These are phyloP conservation scores for Wickerhamomyces alni DNA, from an alignment of 805 yeast genomes.

Conservation along the genomic window DNA sequence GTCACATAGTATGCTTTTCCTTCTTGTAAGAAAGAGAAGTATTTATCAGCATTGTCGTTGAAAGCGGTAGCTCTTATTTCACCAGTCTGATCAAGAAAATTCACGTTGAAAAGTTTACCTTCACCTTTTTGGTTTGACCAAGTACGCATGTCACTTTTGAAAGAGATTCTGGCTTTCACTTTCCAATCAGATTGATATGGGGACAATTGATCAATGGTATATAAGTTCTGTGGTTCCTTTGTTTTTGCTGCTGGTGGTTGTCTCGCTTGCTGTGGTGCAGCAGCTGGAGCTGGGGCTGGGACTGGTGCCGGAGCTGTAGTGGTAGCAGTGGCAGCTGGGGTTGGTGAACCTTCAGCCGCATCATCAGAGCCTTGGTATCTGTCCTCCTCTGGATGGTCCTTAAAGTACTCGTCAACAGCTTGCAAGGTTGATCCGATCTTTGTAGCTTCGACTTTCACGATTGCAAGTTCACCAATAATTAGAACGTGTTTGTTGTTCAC, in stretches of 20 bases:
- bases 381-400: slow-evolving; percentile 52
- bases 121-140: slow-evolving; percentile 85
- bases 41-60: slow-evolving; percentile 78
- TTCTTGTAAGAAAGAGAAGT: slow-evolving; percentile 71
- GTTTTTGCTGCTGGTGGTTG: slow-evolving; percentile 7
- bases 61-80: slow-evolving; percentile 96
- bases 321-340: slow-evolving; percentile 16
- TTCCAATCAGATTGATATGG: slow-evolving; percentile 92
- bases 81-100: slow-evolving; percentile 88
- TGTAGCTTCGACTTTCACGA: slow-evolving; percentile 30
- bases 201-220: slow-evolving; percentile 80
- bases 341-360: slow-evolving; percentile 10
- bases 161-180: slow-evolving; percentile 86
- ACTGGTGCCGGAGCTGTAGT: slow-evolving; percentile 7
- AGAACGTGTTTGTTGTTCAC: slow-evolving; percentile 24
- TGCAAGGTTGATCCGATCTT: slow-evolving; percentile 32
- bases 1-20: slow-evolving; percentile 85
- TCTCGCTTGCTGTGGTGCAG: slow-evolving; percentile 10
- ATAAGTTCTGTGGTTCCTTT: slow-evolving; percentile 37
- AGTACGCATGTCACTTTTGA: slow-evolving; percentile 79
- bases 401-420: slow-evolving; percentile 52
- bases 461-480: slow-evolving; percentile 18
- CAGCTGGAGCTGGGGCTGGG: slow-evolving; percentile 7
- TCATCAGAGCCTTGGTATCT: slow-evolving; percentile 9
- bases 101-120: slow-evolving; percentile 85